A percentile compares a stretch with the other conserved stretches of the same genome.
These are phyloP conservation scores for Nymphaea colorata DNA, from an alignment of 164 flowering plant genomes.

Conservation along the genomic window DNA sequence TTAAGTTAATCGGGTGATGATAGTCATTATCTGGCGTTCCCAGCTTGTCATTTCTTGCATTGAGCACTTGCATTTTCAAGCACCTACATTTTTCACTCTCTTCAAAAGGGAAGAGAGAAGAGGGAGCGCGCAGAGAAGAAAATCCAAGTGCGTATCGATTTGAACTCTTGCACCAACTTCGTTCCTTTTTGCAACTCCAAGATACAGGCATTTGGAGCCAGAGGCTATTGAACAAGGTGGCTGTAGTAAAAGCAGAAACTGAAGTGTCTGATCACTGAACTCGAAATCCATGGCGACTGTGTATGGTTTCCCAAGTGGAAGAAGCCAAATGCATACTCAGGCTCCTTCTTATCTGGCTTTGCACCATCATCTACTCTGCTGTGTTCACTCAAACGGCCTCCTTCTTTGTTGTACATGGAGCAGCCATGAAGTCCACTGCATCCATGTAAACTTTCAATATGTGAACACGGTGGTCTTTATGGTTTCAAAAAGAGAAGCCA, in stretches of 20 bases:
- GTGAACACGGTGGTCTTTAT: constrained; percentile 51
- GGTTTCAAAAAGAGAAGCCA: constrained; percentile 88
- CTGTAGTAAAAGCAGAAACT: constrained; percentile 37
- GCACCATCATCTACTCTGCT: constrained; percentile 86
- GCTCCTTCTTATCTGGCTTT: constrained; percentile 82
- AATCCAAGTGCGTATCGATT: too few species aligned
- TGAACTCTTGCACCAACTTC: constrained; percentile 45
- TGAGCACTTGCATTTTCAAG: too few species aligned
- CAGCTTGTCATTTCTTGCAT: too few species aligned
- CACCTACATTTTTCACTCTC: too few species aligned
- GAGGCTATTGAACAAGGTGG: constrained; percentile 80
- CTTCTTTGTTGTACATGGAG: constrained; percentile 91
- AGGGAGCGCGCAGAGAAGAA: too few species aligned
- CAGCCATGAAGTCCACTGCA: constrained; percentile 55
- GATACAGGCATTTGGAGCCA: constrained; percentile 71
- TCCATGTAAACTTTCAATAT: constrained; percentile 6
- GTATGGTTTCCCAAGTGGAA: constrained; percentile 77
- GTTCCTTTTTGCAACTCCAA: constrained; percentile 57
- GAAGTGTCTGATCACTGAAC: constrained; percentile 13
- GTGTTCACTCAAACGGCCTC: constrained; percentile 96
- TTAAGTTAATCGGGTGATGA: too few species aligned
- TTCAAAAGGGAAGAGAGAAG: too few species aligned
- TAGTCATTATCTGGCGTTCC: too few species aligned
- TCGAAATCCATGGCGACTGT: constrained; percentile 55
- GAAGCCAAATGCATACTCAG: constrained; percentile 88